Evolutionary conservation across 2,329 filamentous ascomycete genomes (phyloP).

Genomic region (Monilinia aucupariae): DNA sequence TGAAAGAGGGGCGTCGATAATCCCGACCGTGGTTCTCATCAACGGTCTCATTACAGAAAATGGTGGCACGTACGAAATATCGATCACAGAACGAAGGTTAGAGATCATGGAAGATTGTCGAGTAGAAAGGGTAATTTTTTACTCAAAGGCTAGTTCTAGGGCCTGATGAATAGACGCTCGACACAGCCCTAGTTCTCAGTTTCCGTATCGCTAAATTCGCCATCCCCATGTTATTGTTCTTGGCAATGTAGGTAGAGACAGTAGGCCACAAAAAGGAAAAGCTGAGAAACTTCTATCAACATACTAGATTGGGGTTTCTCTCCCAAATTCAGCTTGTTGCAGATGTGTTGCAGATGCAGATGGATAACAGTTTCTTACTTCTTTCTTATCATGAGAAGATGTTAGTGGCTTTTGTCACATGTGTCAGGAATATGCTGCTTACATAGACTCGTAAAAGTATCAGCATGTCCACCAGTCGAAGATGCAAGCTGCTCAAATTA

Average conservation of each 20-base stretch:
- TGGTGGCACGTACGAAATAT: background rate
- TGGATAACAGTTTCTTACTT: slow-evolving; percentile 4
- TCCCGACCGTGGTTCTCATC: background rate
- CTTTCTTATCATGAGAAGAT: background rate
- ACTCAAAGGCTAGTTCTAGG: background rate
- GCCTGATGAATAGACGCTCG: background rate
- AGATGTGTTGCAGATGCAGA: background rate
- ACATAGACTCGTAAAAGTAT: background rate
- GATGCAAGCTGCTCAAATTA: background rate
- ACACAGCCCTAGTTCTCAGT: background rate
- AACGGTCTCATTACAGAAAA: background rate
- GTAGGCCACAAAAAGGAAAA: background rate
- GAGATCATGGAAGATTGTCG: background rate
- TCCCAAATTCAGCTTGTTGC: background rate
- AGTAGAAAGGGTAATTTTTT: too few species aligned
- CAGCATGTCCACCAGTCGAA: background rate
- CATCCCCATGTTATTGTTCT: background rate
- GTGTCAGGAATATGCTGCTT: background rate
- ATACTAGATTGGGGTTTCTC: background rate
- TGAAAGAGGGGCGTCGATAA: background rate
- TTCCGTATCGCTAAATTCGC: background rate
- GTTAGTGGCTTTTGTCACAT: background rate
- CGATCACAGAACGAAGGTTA: background rate
- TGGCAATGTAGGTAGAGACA: background rate
- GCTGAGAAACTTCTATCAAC: background rate